Evolutionary conservation across 495 filamentous ascomycete genomes (phyloP), one percentile per base, ranked within the genome.

Genomic region (Lasiosphaeria miniovina): DNA sequence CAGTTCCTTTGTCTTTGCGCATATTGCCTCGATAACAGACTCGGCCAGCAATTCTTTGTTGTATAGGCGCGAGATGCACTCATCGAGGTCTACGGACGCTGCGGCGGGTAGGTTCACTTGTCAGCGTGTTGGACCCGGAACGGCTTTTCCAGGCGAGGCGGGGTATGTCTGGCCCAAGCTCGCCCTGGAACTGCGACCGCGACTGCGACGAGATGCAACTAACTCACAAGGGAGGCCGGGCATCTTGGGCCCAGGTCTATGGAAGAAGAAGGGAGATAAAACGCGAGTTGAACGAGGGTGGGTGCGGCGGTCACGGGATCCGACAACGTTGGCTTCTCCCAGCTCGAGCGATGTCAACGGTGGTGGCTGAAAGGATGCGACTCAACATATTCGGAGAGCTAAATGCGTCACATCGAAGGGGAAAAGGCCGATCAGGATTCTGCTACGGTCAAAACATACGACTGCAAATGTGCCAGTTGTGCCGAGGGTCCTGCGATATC

Each of bases 21-120:
- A 98, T 85, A 98, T 95, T 67, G 95, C 94, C 77, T 98, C 94
- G 72, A 98, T 93, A 48, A 98, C 95, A 7, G 93, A 96, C 75
- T 98, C 94, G 50, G 95, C 94, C 32, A 98, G 81, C 54, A 98
- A 82, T 71, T 98, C 93, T 74, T 97, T 98, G 61, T 91, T 90
- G 74, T 98, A 96, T 33, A 98, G 85, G 58, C 94, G 86, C 67
- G 88, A 84, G 75, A 98, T 97, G 76, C 94, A 98, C 81, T 97
- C 91, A 77, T 98, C 94, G 66, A 98, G 86, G 74, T 98, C 94
- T 71, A 98, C 91, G 74, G 89, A 96, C 62, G 90, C 94, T 98
- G 54, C 15, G 41, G 17, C 2, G 4, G 31, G 24, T 24, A 24
- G 24, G 2, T 24, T 4, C n/a, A 46, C 17, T 40, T 31, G 61